Evolutionary conservation across 805 yeast genomes (phyloP).

Genomic region (Teunomyces aglyptinius): DNA sequence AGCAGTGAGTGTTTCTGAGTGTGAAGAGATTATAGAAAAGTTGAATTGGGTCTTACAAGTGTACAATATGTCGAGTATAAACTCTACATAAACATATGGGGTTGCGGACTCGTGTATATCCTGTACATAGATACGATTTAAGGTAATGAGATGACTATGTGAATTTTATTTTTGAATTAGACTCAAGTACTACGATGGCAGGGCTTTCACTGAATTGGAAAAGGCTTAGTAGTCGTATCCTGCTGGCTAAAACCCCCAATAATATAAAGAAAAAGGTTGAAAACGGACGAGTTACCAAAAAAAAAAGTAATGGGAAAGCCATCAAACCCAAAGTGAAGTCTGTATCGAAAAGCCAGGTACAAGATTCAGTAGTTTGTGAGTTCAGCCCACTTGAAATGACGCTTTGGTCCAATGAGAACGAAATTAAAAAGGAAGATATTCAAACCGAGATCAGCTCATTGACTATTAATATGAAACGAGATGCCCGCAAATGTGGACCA

Average conservation of each 20-base stretch:
- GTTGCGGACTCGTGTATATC: background rate
- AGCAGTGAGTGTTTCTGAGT: conserved; percentile 57
- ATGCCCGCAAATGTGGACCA: conserved; percentile 38
- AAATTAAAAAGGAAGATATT: background rate
- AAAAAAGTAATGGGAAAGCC: background rate
- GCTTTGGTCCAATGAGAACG: conserved; percentile 7
- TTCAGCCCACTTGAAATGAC: conserved; percentile 2
- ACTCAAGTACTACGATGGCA: background rate
- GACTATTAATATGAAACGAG: conserved; percentile 11
- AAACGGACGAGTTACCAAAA: background rate
- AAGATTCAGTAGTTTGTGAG: background rate
- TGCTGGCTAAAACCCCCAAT: background rate
- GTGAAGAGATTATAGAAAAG: conserved; percentile 74
- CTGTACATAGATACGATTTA: background rate
- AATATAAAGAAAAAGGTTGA: conserved; percentile 5
- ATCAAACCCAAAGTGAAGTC: background rate
- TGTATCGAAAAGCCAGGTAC: background rate
- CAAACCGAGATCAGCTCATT: background rate
- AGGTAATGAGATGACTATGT: background rate
- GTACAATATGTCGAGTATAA: conserved; percentile 36
- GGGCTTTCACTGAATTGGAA: conserved; percentile 24
- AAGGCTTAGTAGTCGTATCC: conserved; percentile 9
- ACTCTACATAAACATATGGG: background rate
- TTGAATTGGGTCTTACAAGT: conserved; percentile 57
- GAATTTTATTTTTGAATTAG: background rate